phyloP scores from a whole-genome alignment of 257 asterid species.

The Haberlea rhodopensis region DNA sequence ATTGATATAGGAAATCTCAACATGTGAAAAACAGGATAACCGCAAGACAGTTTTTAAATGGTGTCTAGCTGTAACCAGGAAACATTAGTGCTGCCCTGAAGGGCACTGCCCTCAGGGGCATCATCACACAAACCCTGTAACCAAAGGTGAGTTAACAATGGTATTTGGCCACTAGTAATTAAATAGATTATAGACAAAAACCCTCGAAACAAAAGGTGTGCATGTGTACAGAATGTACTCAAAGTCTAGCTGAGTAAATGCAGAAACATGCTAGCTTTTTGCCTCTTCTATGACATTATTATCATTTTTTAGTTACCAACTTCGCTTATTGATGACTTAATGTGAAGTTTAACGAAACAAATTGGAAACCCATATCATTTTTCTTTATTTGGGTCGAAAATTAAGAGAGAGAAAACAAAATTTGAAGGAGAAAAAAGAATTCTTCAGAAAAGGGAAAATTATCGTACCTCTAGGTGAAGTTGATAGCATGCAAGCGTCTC shows the following conservation, averaged over 20 bases:
- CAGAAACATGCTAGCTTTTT: not conserved
- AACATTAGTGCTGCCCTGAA: too few relatives aligned
- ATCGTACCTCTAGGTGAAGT: conserved; percentile 50
- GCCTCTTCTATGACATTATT: not conserved
- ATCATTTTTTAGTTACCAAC: not conserved
- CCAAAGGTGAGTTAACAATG: conserved; percentile 8
- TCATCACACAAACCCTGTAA: too few relatives aligned
- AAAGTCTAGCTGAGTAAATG: conserved; percentile 14
- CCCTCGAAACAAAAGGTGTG: conserved; percentile 16
- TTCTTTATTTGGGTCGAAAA: too few relatives aligned
- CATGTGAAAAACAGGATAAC: conserved; percentile 32
- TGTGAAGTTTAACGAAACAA: not conserved
- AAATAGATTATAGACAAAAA: not conserved
- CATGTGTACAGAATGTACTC: conserved; percentile 15
- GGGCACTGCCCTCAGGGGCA: too few relatives aligned
- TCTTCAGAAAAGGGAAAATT: not conserved
- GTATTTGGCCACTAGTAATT: not conserved
- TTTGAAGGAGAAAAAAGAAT: not conserved
- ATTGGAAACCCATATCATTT: too few relatives aligned
- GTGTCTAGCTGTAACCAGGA: conserved; percentile 12
- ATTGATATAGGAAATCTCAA: too few relatives aligned
- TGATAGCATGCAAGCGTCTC: conserved; percentile 32
- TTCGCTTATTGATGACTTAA: too few relatives aligned
- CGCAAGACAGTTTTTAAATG: conserved; percentile 18
- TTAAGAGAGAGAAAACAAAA: too few relatives aligned